Evolutionary conservation across 1,139 yeast species (phyloP).

Genomic region (Protomyces gravidus): DNA sequence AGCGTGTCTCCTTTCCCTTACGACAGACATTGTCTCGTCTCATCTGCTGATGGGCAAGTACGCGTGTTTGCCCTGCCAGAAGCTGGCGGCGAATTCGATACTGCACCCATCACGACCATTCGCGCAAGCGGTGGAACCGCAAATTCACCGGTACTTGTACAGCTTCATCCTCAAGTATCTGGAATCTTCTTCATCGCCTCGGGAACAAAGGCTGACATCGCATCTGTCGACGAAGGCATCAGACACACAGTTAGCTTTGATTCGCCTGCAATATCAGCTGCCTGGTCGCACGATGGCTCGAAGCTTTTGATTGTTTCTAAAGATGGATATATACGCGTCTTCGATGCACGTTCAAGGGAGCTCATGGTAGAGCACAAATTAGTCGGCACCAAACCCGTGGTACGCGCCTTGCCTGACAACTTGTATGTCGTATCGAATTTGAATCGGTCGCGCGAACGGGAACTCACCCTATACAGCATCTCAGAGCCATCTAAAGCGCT

Average conservation of each 20-base stretch:
- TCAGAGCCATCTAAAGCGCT: slow-evolving; percentile 6
- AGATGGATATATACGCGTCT: slow-evolving; percentile 10
- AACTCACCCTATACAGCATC: slow-evolving; percentile 8
- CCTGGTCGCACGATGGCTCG: slow-evolving; percentile 22
- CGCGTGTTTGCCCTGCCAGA: slow-evolving; percentile 13
- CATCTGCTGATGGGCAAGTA: slow-evolving; percentile 16
- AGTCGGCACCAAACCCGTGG: slow-evolving; percentile 18
- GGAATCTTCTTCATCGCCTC: slow-evolving; percentile 18
- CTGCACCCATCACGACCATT: not conserved
- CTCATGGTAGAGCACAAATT: slow-evolving; percentile 1
- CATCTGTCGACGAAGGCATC: not conserved
- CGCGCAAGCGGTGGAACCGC: slow-evolving; percentile 25
- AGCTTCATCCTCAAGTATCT: slow-evolving; percentile 15
- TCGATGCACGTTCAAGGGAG: slow-evolving; percentile 3
- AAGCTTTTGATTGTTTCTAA: not conserved
- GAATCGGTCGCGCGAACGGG: slow-evolving; percentile 22
- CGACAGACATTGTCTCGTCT: slow-evolving; percentile 13
- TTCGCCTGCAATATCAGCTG: slow-evolving; percentile 12
- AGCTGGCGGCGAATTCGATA: slow-evolving; percentile 4
- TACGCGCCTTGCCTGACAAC: slow-evolving; percentile 12
- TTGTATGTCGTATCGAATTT: slow-evolving; percentile 16
- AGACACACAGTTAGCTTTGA: not conserved
- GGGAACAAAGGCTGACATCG: slow-evolving; percentile 12
- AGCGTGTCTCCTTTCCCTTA: slow-evolving; percentile 12
- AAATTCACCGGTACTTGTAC: slow-evolving; percentile 12